Conservation (phyloP, 352 stramenopile genomes). For the Pythium vanterpoolii region DNA sequence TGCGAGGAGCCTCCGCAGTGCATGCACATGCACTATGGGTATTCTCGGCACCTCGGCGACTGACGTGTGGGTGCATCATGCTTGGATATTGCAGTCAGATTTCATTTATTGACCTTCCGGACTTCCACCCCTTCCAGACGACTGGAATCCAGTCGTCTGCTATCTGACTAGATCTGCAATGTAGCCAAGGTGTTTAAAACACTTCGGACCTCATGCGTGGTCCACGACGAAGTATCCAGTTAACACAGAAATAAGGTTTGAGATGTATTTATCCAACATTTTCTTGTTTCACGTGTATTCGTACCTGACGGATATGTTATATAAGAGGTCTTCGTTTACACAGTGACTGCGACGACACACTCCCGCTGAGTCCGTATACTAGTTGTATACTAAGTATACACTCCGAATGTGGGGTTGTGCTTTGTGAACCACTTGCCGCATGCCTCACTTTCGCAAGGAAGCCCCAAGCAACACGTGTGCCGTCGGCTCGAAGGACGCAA, state of each 20-base stretch:
- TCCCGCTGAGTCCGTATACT: constrained; percentile 9
- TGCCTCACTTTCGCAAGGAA: constrained; percentile 9
- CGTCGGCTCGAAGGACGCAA: neutral
- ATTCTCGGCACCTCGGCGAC: too few species aligned
- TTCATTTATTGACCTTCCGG: too few species aligned
- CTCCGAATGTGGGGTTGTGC: constrained; percentile 17
- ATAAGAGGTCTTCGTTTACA: constrained; percentile 15
- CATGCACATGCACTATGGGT: too few species aligned
- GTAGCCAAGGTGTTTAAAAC: constrained; percentile 21
- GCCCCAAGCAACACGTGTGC: neutral
- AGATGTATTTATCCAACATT: neutral
- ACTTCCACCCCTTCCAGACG: too few species aligned
- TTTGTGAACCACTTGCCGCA: neutral
- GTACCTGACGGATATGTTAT: neutral
- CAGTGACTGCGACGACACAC: neutral
- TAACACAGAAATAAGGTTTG: neutral
- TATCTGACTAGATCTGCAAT: too few species aligned
- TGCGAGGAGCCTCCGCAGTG: too few species aligned
- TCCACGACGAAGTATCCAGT: neutral
- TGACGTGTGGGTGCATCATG: too few species aligned
- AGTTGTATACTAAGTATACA: constrained; percentile 13
- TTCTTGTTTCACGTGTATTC: neutral
- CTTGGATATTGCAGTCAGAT: too few species aligned
- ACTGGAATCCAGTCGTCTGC: too few species aligned
- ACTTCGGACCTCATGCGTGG: neutral